Evolutionary conservation across 2,329 filamentous ascomycete species (phyloP).

Genomic region (Arthrobotrys iridis): DNA sequence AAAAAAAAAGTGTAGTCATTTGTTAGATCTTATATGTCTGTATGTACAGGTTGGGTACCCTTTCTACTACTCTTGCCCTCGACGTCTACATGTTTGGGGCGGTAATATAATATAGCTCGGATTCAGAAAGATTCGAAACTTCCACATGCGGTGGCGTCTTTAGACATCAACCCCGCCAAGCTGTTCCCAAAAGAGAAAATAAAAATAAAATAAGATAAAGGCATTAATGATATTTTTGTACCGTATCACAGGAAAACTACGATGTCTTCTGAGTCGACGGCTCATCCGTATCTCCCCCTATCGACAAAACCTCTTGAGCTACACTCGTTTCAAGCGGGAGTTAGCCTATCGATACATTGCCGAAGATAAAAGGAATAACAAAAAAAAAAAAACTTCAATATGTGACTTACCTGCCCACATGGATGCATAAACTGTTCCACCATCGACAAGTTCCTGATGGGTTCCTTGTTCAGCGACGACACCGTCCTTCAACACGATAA

Average conservation of each 20-base stretch:
- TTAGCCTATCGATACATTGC: constrained; percentile 50
- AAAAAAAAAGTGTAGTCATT: constrained; percentile 17
- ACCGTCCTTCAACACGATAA: constrained; percentile 88
- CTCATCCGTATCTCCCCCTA: constrained; percentile 43
- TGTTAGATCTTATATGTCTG: constrained; percentile 2
- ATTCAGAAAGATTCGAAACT: constrained; percentile 22
- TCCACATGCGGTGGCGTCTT: constrained; percentile 24
- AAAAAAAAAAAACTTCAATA: constrained; percentile 3
- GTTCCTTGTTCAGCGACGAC: constrained; percentile 86
- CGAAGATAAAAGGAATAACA: constrained; percentile 17
- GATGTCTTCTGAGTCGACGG: neutral
- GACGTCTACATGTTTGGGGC: constrained; percentile 14
- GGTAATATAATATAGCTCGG: constrained; percentile 30
- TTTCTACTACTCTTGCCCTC: constrained; percentile 15
- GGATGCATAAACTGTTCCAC: constrained; percentile 82
- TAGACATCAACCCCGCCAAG: constrained; percentile 16
- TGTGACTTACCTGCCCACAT: constrained; percentile 81
- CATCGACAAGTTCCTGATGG: constrained; percentile 82
- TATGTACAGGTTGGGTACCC: neutral
- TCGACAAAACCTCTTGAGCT: constrained; percentile 53
- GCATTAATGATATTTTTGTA: neutral
- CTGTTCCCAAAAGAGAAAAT: neutral
- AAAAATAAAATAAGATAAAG: too few species aligned
- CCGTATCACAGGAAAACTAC: constrained; percentile 12
- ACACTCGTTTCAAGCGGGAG: constrained; percentile 22